Evolutionary conservation across 2,329 filamentous ascomycete genomes (phyloP).

Genomic region (Aureobasidium mangrovei): DNA sequence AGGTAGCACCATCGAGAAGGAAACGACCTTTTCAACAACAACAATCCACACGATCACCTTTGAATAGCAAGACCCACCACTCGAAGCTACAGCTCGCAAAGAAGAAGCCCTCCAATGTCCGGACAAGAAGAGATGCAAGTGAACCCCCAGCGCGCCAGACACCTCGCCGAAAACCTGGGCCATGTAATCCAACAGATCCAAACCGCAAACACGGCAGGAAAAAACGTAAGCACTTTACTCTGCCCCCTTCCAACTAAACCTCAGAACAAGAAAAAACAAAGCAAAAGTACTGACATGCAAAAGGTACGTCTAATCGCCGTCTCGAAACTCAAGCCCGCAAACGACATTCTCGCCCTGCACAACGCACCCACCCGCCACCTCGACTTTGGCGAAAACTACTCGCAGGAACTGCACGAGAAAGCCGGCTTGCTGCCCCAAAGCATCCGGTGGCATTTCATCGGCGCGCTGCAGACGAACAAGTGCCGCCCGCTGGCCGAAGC

Average conservation of each 20-base stretch:
- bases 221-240: constrained; percentile 22
- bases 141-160: constrained; percentile 36
- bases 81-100: too few relatives aligned
- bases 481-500: constrained; percentile 74
- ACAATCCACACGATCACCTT: too few relatives aligned
- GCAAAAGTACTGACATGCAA: not conserved
- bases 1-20: too few relatives aligned
- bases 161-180: constrained; percentile 37
- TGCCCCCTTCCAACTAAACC: not conserved
- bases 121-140: constrained; percentile 24
- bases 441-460: constrained; percentile 95
- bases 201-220: constrained; percentile 27
- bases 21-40: too few relatives aligned
- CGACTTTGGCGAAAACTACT: constrained; percentile 96
- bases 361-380: constrained; percentile 43
- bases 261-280: not conserved
- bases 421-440: constrained; percentile 64
- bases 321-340: constrained; percentile 89
- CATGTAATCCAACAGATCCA: constrained; percentile 34
- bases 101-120: not conserved
- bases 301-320: constrained; percentile 85
- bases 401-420: constrained; percentile 73
- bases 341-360: constrained; percentile 81
- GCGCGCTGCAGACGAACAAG: constrained; percentile 86
- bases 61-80: too few relatives aligned